Percentiles rank a stretch among this genome's conserved stretches.
Conservation (phyloP, 2,329 filamentous ascomycete species). For the Pseudocercospora crystallina region DNA sequence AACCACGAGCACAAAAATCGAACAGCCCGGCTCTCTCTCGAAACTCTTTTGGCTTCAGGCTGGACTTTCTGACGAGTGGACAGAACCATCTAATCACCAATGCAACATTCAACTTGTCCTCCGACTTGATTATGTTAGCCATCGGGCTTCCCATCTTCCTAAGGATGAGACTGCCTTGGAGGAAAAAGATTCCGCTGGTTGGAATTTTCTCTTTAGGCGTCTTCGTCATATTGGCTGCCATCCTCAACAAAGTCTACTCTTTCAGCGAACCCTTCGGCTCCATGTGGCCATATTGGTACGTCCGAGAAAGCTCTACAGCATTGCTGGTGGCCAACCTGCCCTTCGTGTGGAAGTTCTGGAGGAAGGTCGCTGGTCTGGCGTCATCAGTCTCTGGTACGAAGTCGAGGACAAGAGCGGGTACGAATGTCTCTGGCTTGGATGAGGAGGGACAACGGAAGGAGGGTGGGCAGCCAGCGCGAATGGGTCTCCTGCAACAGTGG, state of each 20-base stretch:
- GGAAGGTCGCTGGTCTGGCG: constrained; percentile 38
- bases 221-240: constrained; percentile 57
- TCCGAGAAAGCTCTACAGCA: constrained; percentile 59
- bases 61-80: too few species aligned
- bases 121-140: constrained; percentile 46
- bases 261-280: constrained; percentile 57
- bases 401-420: too few species aligned
- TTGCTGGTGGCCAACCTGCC: constrained; percentile 62
- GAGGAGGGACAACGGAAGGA: too few species aligned
- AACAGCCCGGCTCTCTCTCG: too few species aligned
- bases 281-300: constrained; percentile 61
- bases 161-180: constrained; percentile 41
- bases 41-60: too few species aligned
- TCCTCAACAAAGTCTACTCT: constrained; percentile 63
- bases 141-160: constrained; percentile 49
- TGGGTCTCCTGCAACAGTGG: too few species aligned
- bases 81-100: constrained; percentile 39
- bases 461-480: too few species aligned
- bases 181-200: constrained; percentile 55
- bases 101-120: constrained; percentile 46
- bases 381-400: constrained; percentile 4
- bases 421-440: too few species aligned
- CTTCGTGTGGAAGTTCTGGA: constrained; percentile 59
- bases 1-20: too few species aligned
- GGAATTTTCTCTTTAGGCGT: constrained; percentile 58